phyloP scores from a whole-genome alignment of 1,284 basidiomycete species.

The Athelia sp. region DNA sequence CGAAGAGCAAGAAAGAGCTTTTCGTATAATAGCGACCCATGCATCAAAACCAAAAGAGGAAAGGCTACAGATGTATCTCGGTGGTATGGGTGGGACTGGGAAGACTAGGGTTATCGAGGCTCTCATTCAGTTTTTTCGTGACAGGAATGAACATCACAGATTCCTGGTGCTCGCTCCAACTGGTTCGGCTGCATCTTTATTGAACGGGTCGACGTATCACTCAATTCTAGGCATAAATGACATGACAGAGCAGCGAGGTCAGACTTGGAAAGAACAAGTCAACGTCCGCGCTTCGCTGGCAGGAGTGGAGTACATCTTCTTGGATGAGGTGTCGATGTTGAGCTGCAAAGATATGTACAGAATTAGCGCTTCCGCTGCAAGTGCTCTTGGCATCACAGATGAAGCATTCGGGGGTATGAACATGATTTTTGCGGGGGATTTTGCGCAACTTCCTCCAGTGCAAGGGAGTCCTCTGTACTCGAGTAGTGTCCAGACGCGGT shows the following conservation, averaged over 20 bases:
- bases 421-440: conserved; percentile 17
- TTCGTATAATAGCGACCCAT: conserved; percentile 27
- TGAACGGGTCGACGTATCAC: conserved; percentile 35
- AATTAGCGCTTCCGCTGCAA: conserved; percentile 7
- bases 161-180: conserved; percentile 31
- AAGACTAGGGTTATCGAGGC: conserved; percentile 31
- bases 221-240: conserved; percentile 21
- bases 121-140: conserved; percentile 21
- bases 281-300: conserved; percentile 12
- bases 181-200: conserved; percentile 28
- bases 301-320: conserved; percentile 28
- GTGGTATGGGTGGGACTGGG: conserved; percentile 31
- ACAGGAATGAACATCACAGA: conserved; percentile 16
- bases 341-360: conserved; percentile 21
- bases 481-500: conserved; percentile 9
- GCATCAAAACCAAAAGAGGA: conserved; percentile 9
- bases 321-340: conserved; percentile 34
- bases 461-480: conserved; percentile 14
- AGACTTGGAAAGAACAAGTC: background rate
- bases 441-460: conserved; percentile 14
- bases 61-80: conserved; percentile 29
- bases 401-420: conserved; percentile 9
- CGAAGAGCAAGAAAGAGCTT: conserved; percentile 28
- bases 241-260: background rate
- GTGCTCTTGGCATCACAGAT: no score